A percentile compares a stretch with the other conserved stretches of the same genome.
Conservation (phyloP, 1,139 yeast species). For the Dujonia santamariae region DNA sequence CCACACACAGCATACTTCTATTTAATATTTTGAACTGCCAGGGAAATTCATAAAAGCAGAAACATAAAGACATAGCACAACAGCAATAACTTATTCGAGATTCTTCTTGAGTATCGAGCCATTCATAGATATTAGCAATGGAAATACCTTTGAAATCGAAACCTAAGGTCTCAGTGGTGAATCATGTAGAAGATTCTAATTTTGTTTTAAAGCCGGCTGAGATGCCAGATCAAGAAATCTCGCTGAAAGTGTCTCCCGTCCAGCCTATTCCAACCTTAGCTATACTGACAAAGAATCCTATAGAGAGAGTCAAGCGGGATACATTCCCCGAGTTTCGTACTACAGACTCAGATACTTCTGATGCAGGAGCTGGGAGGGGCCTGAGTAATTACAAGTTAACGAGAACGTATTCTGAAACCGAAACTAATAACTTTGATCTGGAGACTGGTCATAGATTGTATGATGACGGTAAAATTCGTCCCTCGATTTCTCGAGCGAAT, state of each 20-base stretch:
- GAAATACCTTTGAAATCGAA: constrained; percentile 44
- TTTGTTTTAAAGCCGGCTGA: constrained; percentile 12
- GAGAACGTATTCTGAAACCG: constrained; percentile 56
- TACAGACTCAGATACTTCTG: constrained; percentile 2
- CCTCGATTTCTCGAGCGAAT: constrained; percentile 17
- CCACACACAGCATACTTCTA: no score
- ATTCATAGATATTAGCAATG: constrained; percentile 18
- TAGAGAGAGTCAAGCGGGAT: constrained; percentile 6
- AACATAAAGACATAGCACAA: background rate
- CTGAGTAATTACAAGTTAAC: constrained; percentile 25
- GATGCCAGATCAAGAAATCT: constrained; percentile 5
- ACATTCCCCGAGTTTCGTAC: constrained; percentile 3
- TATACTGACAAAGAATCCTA: constrained; percentile 2
- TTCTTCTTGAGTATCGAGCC: no score
- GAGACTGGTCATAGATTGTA: constrained; percentile 49
- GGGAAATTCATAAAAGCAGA: background rate
- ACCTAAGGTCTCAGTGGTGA: constrained; percentile 41
- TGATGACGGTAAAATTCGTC: constrained; percentile 48
- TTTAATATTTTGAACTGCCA: no score
- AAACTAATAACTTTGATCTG: constrained; percentile 49
- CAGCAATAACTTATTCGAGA: no score
- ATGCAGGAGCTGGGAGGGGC: background rate
- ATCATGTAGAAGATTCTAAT: constrained; percentile 27
- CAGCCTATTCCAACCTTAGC: background rate
- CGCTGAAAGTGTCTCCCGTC: constrained; percentile 5